phyloP scores from a whole-genome alignment of 2,329 filamentous ascomycete species.

The Fusarium annulatum region DNA sequence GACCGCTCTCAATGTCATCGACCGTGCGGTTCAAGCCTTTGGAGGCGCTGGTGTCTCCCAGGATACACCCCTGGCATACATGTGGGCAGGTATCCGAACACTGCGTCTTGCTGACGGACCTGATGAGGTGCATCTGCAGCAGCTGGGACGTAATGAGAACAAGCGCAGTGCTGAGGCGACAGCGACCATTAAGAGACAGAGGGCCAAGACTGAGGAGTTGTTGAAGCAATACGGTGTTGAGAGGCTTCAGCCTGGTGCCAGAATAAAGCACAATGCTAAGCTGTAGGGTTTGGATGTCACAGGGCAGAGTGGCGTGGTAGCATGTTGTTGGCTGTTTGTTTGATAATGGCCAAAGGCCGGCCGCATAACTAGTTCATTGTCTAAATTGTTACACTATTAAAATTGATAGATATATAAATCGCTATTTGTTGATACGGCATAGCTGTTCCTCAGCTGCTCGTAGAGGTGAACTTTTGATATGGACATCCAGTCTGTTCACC shows the following conservation, averaged over 20 bases:
- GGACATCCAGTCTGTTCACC: not conserved
- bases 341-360: not conserved
- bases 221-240: conserved; percentile 67
- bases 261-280: conserved; percentile 59
- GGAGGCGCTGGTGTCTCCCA: conserved; percentile 92
- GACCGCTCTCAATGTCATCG: conserved; percentile 86
- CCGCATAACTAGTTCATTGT: not conserved
- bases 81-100: conserved; percentile 85
- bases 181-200: conserved; percentile 72
- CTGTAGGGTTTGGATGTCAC: conserved; percentile 51
- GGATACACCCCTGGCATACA: conserved; percentile 88
- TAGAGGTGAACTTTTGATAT: not conserved
- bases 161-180: conserved; percentile 71
- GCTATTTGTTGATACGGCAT: not conserved
- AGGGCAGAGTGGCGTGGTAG: conserved; percentile 12
- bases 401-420: conserved; percentile 2
- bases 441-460: not conserved
- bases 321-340: conserved; percentile 2
- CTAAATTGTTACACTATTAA: not conserved
- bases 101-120: conserved; percentile 91
- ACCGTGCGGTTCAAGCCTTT: conserved; percentile 92
- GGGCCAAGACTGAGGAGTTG: conserved; percentile 72
- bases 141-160: conserved; percentile 85
- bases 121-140: conserved; percentile 91
- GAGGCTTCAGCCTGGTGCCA: conserved; percentile 62